Evolutionary conservation across 2,329 filamentous ascomycete genomes (phyloP), one percentile per base, ranked within the genome.

Genomic region (Xylaria polymorpha): DNA sequence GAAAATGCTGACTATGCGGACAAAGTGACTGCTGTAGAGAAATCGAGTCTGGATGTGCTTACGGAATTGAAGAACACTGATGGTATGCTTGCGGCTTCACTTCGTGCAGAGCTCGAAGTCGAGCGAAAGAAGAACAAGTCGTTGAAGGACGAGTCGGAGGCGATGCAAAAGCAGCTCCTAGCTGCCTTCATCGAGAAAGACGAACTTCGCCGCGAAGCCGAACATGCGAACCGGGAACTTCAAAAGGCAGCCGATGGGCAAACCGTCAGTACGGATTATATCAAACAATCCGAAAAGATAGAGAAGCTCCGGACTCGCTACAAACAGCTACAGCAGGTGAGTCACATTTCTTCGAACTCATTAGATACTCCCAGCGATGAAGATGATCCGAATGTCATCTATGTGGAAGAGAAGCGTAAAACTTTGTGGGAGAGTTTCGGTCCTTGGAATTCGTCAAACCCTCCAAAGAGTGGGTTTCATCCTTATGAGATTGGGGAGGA

Each of bases 171-270:
- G 56, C 88, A 90, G 75, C 83, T 91, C 29, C 83, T 90, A 72
- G 84, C 88, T 48, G 85, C 87, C 53, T 82, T 90, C 20, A 81
- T 90, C 55, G 84, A 85, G 71, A 90, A 90, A 77, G 88, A 90
- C 69, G 85, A 86, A 77, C 81, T 89, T 63, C 84, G 86, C 64
- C 86, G 87, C 77, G 83, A 87, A 67, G 79, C 84, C 43, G 86
- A 87, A 71, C 82, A 84, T 59, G 78, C 78, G 61, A 77, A 79
- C 64, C 82, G 78, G 64, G 83, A 84, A 70, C 70, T 83, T 63
- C 80, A 83, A 73, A 83, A 82, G 46, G 71, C 74, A 29, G 73
- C 74, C 55, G 76, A 77, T 48, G 75, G 74, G 60, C 73, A 74
- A 44, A 72, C 74, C 22, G 76, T 79, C 41, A 78, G 73, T 72